Evolutionary conservation across 352 stramenopile genomes (phyloP), one percentile per base, ranked within the genome.

Genomic region (Pythium aristosporum): DNA sequence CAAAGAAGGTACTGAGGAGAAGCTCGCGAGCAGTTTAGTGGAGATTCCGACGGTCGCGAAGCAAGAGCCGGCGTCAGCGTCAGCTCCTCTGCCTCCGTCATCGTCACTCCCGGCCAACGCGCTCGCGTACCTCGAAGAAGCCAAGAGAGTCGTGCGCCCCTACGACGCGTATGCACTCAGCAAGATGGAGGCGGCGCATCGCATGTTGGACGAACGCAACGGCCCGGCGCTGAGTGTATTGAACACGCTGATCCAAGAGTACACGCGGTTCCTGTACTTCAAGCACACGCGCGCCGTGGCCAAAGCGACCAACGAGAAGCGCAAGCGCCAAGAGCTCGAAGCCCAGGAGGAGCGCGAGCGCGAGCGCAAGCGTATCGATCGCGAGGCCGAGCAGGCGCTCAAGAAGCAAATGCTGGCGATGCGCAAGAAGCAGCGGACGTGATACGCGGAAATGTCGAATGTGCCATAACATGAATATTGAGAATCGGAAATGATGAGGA

Each of bases 401-500:
- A 91, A 92, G 76, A 80, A 79, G 51, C 83, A 94, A 65, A 88
- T 94, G 82, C 73, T 88, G 25, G 82, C 80, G 18, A 85, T 92
- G 77, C 81, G 80, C 32, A 91, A 92, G 68, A 87, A 88, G 49
- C 79, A 89, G 65, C 81, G 80, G 4, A 25, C 55, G 57, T 63
- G 57, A 59, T 5, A 55, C 18, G n/a, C 25, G 48, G 28, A 10
- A 13, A 39, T 15, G 34, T 30, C 25, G 25, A 2, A 39, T 39
- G 34, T 39, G 34, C 11, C 34, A 39, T 15, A 39, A 39, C 34
- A 39, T 39, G 34, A 15, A 13, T 39, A 39, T 39, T 13, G 11
- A 39, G 8, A 39, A 39, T 39, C 16, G 39, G 39, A 46, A 15
- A 46, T 39, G 39, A 46, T 18, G 13, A 46, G 13, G 15, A 46